phyloP scores from a whole-genome alignment of 208 protist genomes.

The Endotrypanum monterogeii region DNA sequence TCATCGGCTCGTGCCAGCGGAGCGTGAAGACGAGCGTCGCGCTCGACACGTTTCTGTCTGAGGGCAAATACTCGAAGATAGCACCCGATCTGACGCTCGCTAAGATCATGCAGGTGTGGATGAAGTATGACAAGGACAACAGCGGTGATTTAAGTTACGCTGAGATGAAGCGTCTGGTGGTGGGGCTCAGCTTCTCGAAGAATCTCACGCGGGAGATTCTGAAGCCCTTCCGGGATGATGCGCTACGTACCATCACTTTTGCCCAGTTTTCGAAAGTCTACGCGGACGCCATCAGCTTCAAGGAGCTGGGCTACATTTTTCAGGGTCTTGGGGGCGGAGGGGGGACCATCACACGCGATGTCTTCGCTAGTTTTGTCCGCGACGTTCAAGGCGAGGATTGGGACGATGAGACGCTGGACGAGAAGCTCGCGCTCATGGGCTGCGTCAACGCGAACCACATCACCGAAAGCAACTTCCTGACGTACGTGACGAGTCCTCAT shows the following conservation, averaged over 20 bases:
- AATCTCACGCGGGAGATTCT: constrained; percentile 42
- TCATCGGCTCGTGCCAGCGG: constrained; percentile 38
- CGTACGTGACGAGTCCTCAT: constrained; percentile 40
- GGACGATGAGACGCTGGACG: constrained; percentile 36
- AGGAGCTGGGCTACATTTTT: constrained; percentile 63
- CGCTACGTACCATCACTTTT: constrained; percentile 38
- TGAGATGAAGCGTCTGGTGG: constrained; percentile 50
- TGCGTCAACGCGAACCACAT: constrained; percentile 37
- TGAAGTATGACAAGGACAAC: constrained; percentile 60
- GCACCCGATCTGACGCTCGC: constrained; percentile 47
- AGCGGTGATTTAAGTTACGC: constrained; percentile 54
- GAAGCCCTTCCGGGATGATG: constrained; percentile 27
- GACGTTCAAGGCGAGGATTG: constrained; percentile 47
- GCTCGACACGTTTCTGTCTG: constrained; percentile 38
- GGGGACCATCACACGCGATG: constrained; percentile 39
- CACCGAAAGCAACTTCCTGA: constrained; percentile 41
- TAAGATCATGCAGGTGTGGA: constrained; percentile 75
- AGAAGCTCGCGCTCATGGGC: constrained; percentile 41
- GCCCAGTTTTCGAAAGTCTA: constrained; percentile 51
- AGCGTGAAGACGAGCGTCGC: constrained; percentile 33
- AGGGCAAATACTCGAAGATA: constrained; percentile 22
- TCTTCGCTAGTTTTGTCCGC: constrained; percentile 50
- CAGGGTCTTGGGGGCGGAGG: constrained; percentile 23
- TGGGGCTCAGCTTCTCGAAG: constrained; percentile 54
- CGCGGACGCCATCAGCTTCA: constrained; percentile 40